phyloP scores from a whole-genome alignment of 805 yeast genomes.

The Suhomyces canberraensis region DNA sequence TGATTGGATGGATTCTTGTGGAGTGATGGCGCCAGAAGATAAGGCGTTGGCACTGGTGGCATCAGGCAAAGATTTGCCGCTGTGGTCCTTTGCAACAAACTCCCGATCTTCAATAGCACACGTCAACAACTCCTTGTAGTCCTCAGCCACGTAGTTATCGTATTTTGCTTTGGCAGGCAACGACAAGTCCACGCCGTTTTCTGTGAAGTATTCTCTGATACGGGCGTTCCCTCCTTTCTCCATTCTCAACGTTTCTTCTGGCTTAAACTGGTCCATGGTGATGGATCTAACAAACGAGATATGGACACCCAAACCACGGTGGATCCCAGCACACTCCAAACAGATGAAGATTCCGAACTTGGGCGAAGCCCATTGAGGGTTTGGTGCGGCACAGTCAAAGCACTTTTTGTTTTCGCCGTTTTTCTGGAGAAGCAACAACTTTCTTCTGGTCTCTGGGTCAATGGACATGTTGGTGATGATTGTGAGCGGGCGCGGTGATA shows the following conservation, averaged over 20 bases:
- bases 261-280: conserved; percentile 98
- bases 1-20: conserved; percentile 30
- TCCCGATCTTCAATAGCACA: conserved; percentile 71
- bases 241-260: conserved; percentile 87
- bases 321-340: conserved; percentile 96
- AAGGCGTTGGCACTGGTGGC: conserved; percentile 4
- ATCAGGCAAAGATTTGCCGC: conserved; percentile 41
- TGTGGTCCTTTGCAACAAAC: conserved; percentile 64
- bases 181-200: conserved; percentile 65
- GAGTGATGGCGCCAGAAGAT: conserved; percentile 6
- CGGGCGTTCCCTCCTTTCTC: conserved; percentile 89
- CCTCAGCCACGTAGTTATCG: conserved; percentile 90
- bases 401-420: conserved; percentile 82
- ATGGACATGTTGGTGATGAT: conserved; percentile 53
- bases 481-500: too few species aligned
- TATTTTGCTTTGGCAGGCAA: conserved; percentile 73
- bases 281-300: conserved; percentile 94
- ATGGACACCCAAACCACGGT: conserved; percentile 94
- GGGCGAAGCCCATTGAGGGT: conserved; percentile 99
- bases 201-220: conserved; percentile 63
- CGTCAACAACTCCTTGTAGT: conserved; percentile 79
- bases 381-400: conserved; percentile 91
- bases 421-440: conserved; percentile 71
- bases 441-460: conserved; percentile 88
- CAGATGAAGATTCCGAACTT: conserved; percentile 97